Percentiles rank a stretch among this genome's conserved stretches.
phyloP scores from a whole-genome alignment of 108 stramenopile species.

The Cafeteria roenbergensis region DNA sequence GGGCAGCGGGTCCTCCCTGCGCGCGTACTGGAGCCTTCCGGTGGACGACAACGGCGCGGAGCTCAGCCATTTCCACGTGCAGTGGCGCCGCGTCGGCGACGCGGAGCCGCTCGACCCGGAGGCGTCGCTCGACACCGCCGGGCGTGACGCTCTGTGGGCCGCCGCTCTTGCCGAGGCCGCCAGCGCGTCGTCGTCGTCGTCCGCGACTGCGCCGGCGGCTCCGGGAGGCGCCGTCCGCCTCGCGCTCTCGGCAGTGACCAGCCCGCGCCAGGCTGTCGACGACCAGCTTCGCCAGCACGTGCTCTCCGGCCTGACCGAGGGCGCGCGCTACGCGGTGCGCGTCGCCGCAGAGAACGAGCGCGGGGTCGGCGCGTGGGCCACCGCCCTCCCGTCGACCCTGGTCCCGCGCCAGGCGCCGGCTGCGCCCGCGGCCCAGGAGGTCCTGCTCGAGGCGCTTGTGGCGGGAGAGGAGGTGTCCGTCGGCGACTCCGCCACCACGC shows the following conservation, averaged over 20 bases:
- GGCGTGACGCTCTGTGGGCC: not conserved
- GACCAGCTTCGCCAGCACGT: not conserved
- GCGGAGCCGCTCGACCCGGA: not conserved
- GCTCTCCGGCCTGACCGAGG: not conserved
- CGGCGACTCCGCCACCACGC: not conserved
- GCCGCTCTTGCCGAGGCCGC: not conserved
- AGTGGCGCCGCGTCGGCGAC: conserved; percentile 19
- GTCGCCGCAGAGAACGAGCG: not conserved
- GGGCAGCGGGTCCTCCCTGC: no score
- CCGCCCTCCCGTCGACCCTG: not conserved
- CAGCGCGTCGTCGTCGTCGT: not conserved
- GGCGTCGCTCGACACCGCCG: not conserved
- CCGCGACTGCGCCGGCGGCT: no score
- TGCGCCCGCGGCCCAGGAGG: not conserved
- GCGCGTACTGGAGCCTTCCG: no score
- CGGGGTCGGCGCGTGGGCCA: not conserved
- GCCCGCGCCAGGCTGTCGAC: not conserved
- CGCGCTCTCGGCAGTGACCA: no score
- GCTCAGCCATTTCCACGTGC: no score
- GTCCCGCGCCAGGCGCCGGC: not conserved
- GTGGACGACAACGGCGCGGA: no score
- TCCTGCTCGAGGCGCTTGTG: not conserved
- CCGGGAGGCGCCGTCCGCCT: no score
- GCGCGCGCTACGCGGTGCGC: not conserved
- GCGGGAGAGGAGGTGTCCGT: not conserved